Base-by-base conservation (phyloP, 345 rosid species). In the Citrus hindsii region DNA sequence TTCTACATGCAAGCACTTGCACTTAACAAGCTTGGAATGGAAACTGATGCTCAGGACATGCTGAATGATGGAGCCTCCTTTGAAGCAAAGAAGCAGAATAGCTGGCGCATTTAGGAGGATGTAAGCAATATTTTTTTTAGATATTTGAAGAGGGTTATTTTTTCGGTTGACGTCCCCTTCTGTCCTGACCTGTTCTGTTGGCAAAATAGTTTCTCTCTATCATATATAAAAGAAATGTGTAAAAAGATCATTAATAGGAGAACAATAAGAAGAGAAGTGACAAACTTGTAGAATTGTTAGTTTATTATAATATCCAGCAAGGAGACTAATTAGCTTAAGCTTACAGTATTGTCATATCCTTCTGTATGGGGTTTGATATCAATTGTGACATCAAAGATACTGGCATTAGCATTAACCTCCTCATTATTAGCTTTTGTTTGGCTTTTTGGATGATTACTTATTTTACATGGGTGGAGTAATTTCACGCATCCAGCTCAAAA, bases 1-100 rank as follows among this genome's bases (percentile, higher is more conserved):
- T 95, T 95, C 88, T 95, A 95, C 84, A 78, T 94, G 88, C 99
- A 95, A 83, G 97, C 99, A 58, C 89, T 95, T 73, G 99, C 99
- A 30, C 95, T 95, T 33, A 92, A 95, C 2, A 95, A 93, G 89
- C 97, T 93, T 9, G 98, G 97, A 79, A 95, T 95, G 99, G 97
- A 95, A 83, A 90, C 91, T 1, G 99, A 95, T 76, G 99, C 98
- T 21, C 94, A 94, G 71, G 99, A 93, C 87, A 95, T 95, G 99
- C 95, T 95, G 51, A 91, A 88, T n/a, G 99, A 95, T 10, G 99
- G 99, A 28, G 97, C 99, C 65, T 82, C 93, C 48, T 89, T 92
- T 7, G 99, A 93, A 79, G 92, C 92, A 5, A 95, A 95, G 87
- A 88, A 85, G 88, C 99, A 88, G 83, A 90, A 89, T 80, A 89